Evolutionary conservation across 306 rosid species (phyloP).

Genomic region (Benincasa hispida): DNA sequence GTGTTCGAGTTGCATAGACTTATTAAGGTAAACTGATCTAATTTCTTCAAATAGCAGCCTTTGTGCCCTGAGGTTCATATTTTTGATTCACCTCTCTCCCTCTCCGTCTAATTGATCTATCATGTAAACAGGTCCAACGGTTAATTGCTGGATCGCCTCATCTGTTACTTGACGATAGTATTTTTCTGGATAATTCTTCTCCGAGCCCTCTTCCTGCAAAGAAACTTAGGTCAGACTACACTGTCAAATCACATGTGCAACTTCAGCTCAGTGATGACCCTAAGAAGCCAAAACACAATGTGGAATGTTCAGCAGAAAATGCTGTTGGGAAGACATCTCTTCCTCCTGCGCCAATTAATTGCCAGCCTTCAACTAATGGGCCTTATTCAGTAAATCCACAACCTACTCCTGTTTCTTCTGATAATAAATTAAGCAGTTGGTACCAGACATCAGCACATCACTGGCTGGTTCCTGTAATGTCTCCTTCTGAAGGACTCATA

Average conservation of each 20-base stretch:
- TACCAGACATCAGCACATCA: constrained; percentile 68
- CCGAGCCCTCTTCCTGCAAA: constrained; percentile 35
- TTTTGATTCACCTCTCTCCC: background rate
- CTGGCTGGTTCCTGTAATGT: constrained; percentile 79
- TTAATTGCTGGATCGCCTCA: constrained; percentile 86
- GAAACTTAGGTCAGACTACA: constrained; percentile 25
- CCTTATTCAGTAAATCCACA: constrained; percentile 35
- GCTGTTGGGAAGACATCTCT: constrained; percentile 62
- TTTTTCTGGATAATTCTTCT: constrained; percentile 50
- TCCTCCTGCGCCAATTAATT: constrained; percentile 23
- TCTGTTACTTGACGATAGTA: constrained; percentile 50
- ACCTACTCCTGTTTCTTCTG: constrained; percentile 28
- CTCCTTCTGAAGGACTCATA: constrained; percentile 85
- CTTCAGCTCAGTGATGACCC: constrained; percentile 37
- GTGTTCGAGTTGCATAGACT: constrained; percentile 73
- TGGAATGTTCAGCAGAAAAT: constrained; percentile 81
- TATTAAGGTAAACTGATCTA: constrained; percentile 44
- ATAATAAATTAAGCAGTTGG: constrained; percentile 52
- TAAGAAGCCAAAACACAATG: constrained; percentile 43
- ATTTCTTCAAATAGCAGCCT: background rate
- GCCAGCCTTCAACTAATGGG: constrained; percentile 38
- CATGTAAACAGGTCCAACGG: constrained; percentile 60
- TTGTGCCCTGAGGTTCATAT: background rate
- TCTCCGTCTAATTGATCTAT: background rate
- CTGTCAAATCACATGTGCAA: constrained; percentile 8